phyloP scores from a whole-genome alignment of 1,284 basidiomycete species.

The Cutaneotrichosporon sp. region DNA sequence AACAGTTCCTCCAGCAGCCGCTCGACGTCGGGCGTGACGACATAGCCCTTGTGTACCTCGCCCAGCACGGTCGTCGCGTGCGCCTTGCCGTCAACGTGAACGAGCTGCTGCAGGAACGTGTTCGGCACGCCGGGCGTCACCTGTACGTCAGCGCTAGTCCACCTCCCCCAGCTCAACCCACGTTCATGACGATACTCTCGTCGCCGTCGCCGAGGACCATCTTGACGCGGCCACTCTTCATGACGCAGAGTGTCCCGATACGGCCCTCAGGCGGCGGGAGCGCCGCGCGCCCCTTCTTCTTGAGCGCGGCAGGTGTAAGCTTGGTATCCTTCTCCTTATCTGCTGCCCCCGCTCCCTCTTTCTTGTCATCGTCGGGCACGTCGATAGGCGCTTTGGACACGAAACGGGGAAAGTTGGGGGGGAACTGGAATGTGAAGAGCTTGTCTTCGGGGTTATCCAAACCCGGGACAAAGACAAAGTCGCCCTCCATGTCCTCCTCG shows the following conservation, averaged over 20 bases:
- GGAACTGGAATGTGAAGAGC: slow-evolving; percentile 90
- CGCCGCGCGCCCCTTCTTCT: slow-evolving; percentile 30
- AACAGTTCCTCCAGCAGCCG: slow-evolving; percentile 67
- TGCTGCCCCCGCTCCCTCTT: slow-evolving; percentile 5
- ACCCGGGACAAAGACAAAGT: slow-evolving; percentile 57
- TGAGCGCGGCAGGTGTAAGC: slow-evolving; percentile 26
- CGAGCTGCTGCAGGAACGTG: slow-evolving; percentile 83
- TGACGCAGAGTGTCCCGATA: slow-evolving; percentile 75
- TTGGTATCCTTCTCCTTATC: slow-evolving; percentile 26
- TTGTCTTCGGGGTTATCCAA: slow-evolving; percentile 55
- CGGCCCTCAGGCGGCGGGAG: slow-evolving; percentile 61
- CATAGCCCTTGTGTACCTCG: slow-evolving; percentile 76
- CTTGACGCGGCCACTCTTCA: slow-evolving; percentile 77
- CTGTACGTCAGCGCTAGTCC: slow-evolving; percentile 49
- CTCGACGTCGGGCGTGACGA: slow-evolving; percentile 80
- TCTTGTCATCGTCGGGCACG: background rate
- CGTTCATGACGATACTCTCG: slow-evolving; percentile 74
- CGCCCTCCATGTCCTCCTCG: slow-evolving; percentile 73
- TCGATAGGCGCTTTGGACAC: slow-evolving; percentile 28
- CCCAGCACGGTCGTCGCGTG: slow-evolving; percentile 64
- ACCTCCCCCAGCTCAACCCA: slow-evolving; percentile 42
- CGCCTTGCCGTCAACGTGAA: slow-evolving; percentile 64
- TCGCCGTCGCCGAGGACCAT: slow-evolving; percentile 76
- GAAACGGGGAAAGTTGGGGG: slow-evolving; percentile 78
- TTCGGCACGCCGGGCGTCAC: slow-evolving; percentile 76